Conservation (phyloP, 352 stramenopile species). For the Globisporangium acanthophoron region DNA sequence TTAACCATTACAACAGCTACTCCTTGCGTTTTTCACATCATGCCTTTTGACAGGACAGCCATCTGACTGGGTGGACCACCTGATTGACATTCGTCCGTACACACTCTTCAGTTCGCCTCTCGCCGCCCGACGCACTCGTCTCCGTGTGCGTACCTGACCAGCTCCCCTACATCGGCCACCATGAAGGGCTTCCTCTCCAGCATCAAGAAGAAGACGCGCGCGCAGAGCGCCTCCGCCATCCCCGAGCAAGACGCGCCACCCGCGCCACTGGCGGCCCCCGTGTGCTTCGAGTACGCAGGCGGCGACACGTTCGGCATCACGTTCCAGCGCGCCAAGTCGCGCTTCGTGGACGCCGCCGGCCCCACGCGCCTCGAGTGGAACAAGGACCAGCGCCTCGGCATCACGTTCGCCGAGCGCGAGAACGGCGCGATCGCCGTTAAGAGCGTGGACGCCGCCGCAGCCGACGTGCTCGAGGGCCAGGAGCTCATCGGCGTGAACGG, state of each 20-base stretch:
- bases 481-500: slow-evolving; percentile 41
- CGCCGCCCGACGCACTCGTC: not conserved
- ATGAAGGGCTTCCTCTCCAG: slow-evolving; percentile 17
- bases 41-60: too few relatives aligned
- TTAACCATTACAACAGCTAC: too few relatives aligned
- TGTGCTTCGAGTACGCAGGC: slow-evolving; percentile 25
- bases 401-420: slow-evolving; percentile 40
- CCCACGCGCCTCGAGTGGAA: slow-evolving; percentile 34
- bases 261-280: not conserved
- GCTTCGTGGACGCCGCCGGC: slow-evolving; percentile 21
- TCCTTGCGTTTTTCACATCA: too few relatives aligned
- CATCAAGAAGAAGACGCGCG: slow-evolving; percentile 21
- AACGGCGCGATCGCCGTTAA: slow-evolving; percentile 40
- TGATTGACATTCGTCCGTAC: too few relatives aligned
- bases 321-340: slow-evolving; percentile 33
- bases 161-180: too few relatives aligned
- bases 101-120: too few relatives aligned
- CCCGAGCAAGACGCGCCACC: not conserved
- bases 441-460: slow-evolving; percentile 16
- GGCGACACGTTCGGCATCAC: slow-evolving; percentile 25
- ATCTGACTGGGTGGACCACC: too few relatives aligned
- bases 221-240: slow-evolving; percentile 7
- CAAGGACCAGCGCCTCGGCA: slow-evolving; percentile 37
- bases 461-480: slow-evolving; percentile 24
- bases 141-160: too few relatives aligned